Evolutionary conservation across 495 filamentous ascomycete species (phyloP).

Genomic region (Xylaria flabelliformis): DNA sequence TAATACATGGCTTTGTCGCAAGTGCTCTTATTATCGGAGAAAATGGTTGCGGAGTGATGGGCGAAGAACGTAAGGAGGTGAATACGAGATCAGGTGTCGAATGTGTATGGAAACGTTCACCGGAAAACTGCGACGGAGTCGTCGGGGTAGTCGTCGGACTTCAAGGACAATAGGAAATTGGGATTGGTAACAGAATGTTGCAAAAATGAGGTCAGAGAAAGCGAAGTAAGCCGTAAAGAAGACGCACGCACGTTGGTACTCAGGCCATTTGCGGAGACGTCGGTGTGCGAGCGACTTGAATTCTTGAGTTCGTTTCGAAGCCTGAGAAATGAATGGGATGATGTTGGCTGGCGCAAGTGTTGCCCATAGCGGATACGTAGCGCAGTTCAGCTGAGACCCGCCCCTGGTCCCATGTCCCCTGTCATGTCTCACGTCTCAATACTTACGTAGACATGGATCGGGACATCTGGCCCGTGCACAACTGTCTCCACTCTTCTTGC

Average conservation of each 20-base stretch:
- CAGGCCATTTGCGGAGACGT: slow-evolving; percentile 21
- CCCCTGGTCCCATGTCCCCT: slow-evolving; percentile 2
- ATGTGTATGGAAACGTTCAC: background rate
- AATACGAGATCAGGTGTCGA: background rate
- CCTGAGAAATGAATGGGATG: slow-evolving; percentile 2
- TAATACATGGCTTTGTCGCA: slow-evolving; percentile 70
- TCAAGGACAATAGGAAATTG: slow-evolving; percentile 11
- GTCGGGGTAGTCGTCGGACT: slow-evolving; percentile 11
- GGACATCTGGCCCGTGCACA: slow-evolving; percentile 11
- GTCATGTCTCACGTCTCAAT: slow-evolving; percentile 7
- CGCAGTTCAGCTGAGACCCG: slow-evolving; percentile 5
- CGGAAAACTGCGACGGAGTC: background rate
- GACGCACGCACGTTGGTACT: slow-evolving; percentile 7
- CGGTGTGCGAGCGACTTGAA: background rate
- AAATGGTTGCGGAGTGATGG: background rate
- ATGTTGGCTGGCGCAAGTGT: background rate
- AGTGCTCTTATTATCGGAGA: slow-evolving; percentile 13
- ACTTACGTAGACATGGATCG: background rate
- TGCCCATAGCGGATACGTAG: background rate
- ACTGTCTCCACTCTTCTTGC: slow-evolving; percentile 10
- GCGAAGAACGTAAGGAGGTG: background rate
- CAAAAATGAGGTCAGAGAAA: slow-evolving; percentile 1
- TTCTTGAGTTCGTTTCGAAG: slow-evolving; percentile 13
- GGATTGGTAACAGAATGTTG: slow-evolving; percentile 3
- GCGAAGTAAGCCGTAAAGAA: slow-evolving; percentile 7